Evolutionary conservation across 2,329 filamentous ascomycete species (phyloP).

Genomic region (Aspergillus sp.): DNA sequence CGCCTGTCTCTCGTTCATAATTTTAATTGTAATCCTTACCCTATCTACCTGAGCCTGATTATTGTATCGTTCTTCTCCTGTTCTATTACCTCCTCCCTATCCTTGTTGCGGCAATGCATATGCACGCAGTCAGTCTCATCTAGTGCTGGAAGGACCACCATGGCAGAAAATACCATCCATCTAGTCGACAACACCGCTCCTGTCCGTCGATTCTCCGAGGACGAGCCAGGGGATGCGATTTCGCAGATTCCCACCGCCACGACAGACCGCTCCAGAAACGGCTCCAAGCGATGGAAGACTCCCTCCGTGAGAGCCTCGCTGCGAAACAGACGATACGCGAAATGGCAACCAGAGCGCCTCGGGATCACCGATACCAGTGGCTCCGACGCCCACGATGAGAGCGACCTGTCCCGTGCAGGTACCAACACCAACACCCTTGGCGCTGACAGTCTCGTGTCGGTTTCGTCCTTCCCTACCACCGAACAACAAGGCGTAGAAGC

Average conservation of each 20-base stretch:
- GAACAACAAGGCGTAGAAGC: not conserved
- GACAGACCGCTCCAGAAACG: conserved; percentile 10
- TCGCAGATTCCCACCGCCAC: conserved; percentile 10
- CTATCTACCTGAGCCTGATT: not conserved
- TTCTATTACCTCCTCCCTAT: not conserved
- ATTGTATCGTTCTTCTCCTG: not conserved
- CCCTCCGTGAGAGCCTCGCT: conserved; percentile 39
- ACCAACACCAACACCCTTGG: conserved; percentile 10
- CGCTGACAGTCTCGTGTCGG: conserved; percentile 2
- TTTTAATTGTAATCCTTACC: not conserved
- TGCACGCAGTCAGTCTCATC: not conserved
- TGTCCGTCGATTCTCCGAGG: conserved; percentile 12
- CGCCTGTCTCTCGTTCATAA: not conserved
- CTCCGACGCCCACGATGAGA: not conserved
- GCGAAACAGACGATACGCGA: conserved; percentile 45
- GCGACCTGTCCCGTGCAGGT: conserved; percentile 8
- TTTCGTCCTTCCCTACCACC: not conserved
- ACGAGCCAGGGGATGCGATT: conserved; percentile 11
- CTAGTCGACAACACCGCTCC: conserved; percentile 42
- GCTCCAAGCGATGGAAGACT: conserved; percentile 19
- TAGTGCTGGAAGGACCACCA: conserved; percentile 8
- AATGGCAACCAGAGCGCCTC: conserved; percentile 56
- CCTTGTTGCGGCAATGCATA: not conserved
- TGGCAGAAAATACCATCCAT: conserved; percentile 29
- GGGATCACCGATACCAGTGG: conserved; percentile 36